These are phyloP conservation scores for Gonium pectorale DNA, from an alignment of 139 green algal species.

Conservation along the genomic window DNA sequence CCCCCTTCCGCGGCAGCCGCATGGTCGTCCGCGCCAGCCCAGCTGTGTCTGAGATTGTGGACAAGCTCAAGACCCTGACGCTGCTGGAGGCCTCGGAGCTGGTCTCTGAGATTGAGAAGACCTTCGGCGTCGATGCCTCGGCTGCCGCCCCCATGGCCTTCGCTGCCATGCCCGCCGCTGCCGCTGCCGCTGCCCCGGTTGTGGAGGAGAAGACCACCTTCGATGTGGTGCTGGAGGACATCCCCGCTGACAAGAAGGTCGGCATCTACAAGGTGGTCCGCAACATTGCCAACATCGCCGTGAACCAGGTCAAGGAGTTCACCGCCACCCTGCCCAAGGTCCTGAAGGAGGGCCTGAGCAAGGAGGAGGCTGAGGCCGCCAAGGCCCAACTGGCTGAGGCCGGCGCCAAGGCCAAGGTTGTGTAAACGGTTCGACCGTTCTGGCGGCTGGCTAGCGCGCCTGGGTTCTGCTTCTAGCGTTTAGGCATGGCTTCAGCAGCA, in stretches of 20 bases:
- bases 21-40: slow-evolving; percentile 43
- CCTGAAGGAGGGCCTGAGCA: slow-evolving; percentile 59
- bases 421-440: neutral
- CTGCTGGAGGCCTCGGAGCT: slow-evolving; percentile 77
- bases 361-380: slow-evolving; percentile 60
- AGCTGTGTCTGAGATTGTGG: slow-evolving; percentile 62
- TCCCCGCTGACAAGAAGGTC: slow-evolving; percentile 75
- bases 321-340: slow-evolving; percentile 62
- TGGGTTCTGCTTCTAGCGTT: neutral
- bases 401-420: slow-evolving; percentile 57
- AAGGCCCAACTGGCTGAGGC: slow-evolving; percentile 46
- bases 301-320: slow-evolving; percentile 68
- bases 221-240: slow-evolving; percentile 70
- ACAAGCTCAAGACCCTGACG: slow-evolving; percentile 79
- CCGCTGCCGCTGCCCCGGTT: slow-evolving; percentile 58
- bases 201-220: slow-evolving; percentile 81
- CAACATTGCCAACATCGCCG: slow-evolving; percentile 60
- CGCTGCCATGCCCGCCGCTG: slow-evolving; percentile 25
- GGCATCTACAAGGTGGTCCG: slow-evolving; percentile 66
- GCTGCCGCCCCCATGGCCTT: slow-evolving; percentile 60
- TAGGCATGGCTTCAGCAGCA: neutral
- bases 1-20: slow-evolving; percentile 44
- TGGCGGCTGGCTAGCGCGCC: neutral
- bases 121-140: slow-evolving; percentile 60
- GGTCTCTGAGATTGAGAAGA: slow-evolving; percentile 75